phyloP scores from a whole-genome alignment of 2,329 filamentous ascomycete genomes.

The Aureobasidium lini region DNA sequence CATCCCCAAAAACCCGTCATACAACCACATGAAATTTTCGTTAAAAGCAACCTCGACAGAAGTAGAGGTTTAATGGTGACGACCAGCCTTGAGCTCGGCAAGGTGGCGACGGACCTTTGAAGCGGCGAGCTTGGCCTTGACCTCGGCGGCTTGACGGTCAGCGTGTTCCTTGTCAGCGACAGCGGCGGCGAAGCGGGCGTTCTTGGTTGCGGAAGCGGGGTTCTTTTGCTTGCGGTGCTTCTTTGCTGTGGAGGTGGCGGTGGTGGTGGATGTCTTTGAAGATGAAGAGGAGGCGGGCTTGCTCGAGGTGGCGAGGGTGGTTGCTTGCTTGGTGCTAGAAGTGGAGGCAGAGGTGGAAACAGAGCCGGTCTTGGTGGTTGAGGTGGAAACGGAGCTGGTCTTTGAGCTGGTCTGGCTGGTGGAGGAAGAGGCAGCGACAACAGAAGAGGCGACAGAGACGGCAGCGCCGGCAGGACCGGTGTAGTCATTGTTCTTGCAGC shows the following conservation, averaged over 20 bases:
- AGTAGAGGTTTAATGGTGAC: background rate
- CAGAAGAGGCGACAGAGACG: background rate
- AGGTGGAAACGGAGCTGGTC: background rate
- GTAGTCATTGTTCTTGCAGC: constrained; percentile 11
- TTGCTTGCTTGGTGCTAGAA: background rate
- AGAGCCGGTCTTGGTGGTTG: background rate
- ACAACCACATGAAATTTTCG: background rate
- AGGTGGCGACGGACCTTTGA: background rate
- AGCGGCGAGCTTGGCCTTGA: constrained; percentile 10
- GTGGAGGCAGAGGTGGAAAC: background rate
- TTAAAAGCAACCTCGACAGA: background rate
- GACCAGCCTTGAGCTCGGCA: constrained; percentile 4
- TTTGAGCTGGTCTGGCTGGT: background rate
- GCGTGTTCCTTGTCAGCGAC: background rate
- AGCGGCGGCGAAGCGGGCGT: constrained; percentile 6
- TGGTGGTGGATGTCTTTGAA: background rate
- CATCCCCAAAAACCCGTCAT: background rate
- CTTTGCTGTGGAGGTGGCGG: background rate
- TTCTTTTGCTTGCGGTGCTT: background rate
- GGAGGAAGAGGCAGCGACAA: background rate
- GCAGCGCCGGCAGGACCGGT: constrained; percentile 14
- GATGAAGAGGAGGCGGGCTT: background rate
- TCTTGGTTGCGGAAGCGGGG: background rate
- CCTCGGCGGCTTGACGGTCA: constrained; percentile 1
- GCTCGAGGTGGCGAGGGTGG: constrained; percentile 1